A percentile compares a stretch with the other conserved stretches of the same genome.
Evolutionary conservation across 495 filamentous ascomycete genomes (phyloP).

Genomic region (Aspergillus steynii): DNA sequence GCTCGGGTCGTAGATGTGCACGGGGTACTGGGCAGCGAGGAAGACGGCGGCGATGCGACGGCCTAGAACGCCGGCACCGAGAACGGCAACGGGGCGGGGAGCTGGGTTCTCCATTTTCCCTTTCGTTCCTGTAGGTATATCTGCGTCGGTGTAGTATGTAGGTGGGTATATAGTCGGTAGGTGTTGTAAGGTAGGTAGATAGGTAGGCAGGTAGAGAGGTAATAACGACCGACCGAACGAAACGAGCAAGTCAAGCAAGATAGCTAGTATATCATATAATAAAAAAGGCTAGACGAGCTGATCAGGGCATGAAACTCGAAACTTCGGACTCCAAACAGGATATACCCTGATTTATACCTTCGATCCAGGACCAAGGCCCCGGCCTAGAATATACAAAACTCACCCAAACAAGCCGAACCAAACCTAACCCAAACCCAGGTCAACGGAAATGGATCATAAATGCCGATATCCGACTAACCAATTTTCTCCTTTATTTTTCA

Average conservation of each 20-base stretch:
- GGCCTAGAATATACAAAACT: too few relatives aligned
- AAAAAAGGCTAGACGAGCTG: too few relatives aligned
- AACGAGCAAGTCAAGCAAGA: background rate
- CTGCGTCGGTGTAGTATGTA: background rate
- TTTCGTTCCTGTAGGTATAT: slow-evolving; percentile 4
- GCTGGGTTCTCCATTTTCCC: slow-evolving; percentile 9
- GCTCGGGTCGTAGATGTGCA: slow-evolving; percentile 41
- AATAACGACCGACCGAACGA: background rate
- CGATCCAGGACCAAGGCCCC: too few relatives aligned
- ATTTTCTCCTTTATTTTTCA: too few relatives aligned
- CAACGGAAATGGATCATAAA: too few relatives aligned
- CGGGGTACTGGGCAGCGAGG: slow-evolving; percentile 44
- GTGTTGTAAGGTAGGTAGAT: background rate
- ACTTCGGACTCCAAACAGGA: too few relatives aligned
- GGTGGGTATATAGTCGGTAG: background rate
- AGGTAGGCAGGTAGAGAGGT: too few relatives aligned
- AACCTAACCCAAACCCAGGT: too few relatives aligned
- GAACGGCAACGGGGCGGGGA: slow-evolving; percentile 38
- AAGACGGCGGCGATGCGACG: slow-evolving; percentile 44
- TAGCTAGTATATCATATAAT: background rate
- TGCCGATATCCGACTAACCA: too few relatives aligned
- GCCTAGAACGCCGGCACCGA: slow-evolving; percentile 51
- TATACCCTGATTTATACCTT: too few relatives aligned
- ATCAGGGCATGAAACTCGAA: too few relatives aligned
- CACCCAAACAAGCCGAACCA: too few relatives aligned